Evolutionary conservation across 345 rosid genomes (phyloP).

Genomic region (Carallia brachiata): DNA sequence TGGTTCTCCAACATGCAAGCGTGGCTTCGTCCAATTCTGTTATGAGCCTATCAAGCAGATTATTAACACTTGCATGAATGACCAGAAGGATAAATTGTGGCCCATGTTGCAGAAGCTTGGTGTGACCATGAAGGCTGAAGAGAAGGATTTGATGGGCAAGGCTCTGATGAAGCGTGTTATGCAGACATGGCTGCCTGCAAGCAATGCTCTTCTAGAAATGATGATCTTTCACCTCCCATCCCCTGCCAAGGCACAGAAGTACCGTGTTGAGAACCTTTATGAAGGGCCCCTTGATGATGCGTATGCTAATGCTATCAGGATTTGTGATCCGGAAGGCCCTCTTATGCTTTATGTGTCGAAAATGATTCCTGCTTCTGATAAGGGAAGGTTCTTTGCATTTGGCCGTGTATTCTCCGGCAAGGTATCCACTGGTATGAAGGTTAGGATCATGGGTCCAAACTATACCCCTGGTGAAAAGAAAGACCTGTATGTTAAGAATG

Average conservation of each 20-base stretch:
- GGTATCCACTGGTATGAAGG: constrained; percentile 77
- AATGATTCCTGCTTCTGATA: constrained; percentile 92
- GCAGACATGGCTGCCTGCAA: constrained; percentile 90
- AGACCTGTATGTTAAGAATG: constrained; percentile 59
- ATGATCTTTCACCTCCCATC: constrained; percentile 82
- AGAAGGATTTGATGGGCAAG: constrained; percentile 73
- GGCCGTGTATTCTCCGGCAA: constrained; percentile 82
- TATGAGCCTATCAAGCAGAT: constrained; percentile 85
- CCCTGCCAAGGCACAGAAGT: constrained; percentile 64
- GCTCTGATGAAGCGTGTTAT: constrained; percentile 86
- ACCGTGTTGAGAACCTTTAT: constrained; percentile 84
- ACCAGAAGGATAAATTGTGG: constrained; percentile 84
- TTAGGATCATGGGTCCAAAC: constrained; percentile 88
- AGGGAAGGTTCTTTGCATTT: constrained; percentile 86
- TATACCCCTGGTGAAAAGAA: constrained; percentile 80
- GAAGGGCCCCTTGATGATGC: constrained; percentile 83
- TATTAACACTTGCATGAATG: constrained; percentile 75
- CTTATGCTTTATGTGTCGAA: constrained; percentile 87
- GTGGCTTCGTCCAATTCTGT: constrained; percentile 87
- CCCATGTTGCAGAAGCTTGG: constrained; percentile 73
- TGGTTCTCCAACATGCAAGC: constrained; percentile 69
- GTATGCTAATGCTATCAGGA: constrained; percentile 71
- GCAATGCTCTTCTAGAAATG: constrained; percentile 74
- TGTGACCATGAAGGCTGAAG: constrained; percentile 62
- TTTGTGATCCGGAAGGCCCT: constrained; percentile 79